phyloP scores from a whole-genome alignment of 768 basidiomycete genomes.

The Collybia mongolica region DNA sequence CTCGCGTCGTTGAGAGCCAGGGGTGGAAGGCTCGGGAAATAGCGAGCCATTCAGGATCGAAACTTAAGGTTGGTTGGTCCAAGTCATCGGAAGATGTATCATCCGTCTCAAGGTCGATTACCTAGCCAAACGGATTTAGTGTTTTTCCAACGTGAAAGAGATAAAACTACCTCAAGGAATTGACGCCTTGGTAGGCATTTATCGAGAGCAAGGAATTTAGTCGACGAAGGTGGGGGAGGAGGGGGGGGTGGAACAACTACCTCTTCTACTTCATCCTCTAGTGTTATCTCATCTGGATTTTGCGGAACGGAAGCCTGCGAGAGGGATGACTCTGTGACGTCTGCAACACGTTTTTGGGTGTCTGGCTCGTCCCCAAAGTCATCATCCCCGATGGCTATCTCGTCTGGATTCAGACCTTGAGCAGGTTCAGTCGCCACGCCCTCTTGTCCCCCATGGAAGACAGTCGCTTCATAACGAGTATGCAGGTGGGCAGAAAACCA shows the following conservation, averaged over 20 bases:
- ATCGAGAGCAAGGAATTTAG: slow-evolving; percentile 86
- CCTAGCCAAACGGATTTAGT: slow-evolving; percentile 34
- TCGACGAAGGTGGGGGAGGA: slow-evolving; percentile 33
- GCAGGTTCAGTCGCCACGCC: background rate
- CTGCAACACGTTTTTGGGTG: background rate
- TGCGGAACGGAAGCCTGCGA: background rate
- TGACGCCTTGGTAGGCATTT: slow-evolving; percentile 79
- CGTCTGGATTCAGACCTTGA: slow-evolving; percentile 27
- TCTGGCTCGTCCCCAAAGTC: slow-evolving; percentile 22
- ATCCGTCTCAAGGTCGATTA: slow-evolving; percentile 58
- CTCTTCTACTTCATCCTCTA: slow-evolving; percentile 47
- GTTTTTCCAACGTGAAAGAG: background rate
- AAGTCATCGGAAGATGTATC: slow-evolving; percentile 8
- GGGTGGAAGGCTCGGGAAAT: slow-evolving; percentile 87
- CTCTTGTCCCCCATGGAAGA: slow-evolving; percentile 36
- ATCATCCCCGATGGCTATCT: slow-evolving; percentile 38
- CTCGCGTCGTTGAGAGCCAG: slow-evolving; percentile 56
- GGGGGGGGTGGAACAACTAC: slow-evolving; percentile 32
- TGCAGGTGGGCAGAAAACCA: slow-evolving; percentile 97
- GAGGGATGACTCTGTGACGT: background rate
- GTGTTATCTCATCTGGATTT: slow-evolving; percentile 53
- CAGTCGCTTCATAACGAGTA: slow-evolving; percentile 76
- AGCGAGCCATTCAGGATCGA: slow-evolving; percentile 92
- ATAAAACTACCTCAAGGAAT: slow-evolving; percentile 69
- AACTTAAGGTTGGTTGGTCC: slow-evolving; percentile 46